phyloP scores from a whole-genome alignment of 2,329 filamentous ascomycete species.

The Trichoderma atroviride region DNA sequence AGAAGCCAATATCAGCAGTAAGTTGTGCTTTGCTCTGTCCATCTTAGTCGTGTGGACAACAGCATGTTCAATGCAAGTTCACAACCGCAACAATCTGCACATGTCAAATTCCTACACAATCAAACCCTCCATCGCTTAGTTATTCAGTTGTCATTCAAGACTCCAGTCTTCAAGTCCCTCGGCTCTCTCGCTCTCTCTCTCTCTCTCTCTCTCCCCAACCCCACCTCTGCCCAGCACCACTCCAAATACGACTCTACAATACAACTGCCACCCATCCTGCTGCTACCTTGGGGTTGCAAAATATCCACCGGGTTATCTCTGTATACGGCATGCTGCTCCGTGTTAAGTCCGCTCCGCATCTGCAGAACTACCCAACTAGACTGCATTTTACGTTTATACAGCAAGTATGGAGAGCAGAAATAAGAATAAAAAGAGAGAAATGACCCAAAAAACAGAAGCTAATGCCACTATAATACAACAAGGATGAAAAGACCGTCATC shows the following conservation, averaged over 20 bases:
- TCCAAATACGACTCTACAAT: constrained; percentile 14
- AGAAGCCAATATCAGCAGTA: background rate
- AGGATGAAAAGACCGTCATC: background rate
- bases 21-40: background rate
- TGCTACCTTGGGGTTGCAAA: background rate
- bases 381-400: background rate
- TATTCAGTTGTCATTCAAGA: background rate
- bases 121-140: background rate
- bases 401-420: background rate
- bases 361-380: background rate
- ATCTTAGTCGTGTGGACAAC: too few relatives aligned
- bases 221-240: background rate
- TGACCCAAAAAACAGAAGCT: background rate
- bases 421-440: background rate
- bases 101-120: background rate
- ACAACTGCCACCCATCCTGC: constrained; percentile 7
- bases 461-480: background rate
- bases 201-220: background rate
- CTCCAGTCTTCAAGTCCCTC: background rate
- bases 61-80: background rate
- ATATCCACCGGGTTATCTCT: background rate
- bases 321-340: background rate
- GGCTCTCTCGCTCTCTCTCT: background rate
- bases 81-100: background rate
- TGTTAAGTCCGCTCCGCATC: background rate